A percentile compares a stretch with the other conserved stretches of the same genome.
Conservation (phyloP, 1,284 basidiomycete species). For the Microbotryomycetes sp. region DNA sequence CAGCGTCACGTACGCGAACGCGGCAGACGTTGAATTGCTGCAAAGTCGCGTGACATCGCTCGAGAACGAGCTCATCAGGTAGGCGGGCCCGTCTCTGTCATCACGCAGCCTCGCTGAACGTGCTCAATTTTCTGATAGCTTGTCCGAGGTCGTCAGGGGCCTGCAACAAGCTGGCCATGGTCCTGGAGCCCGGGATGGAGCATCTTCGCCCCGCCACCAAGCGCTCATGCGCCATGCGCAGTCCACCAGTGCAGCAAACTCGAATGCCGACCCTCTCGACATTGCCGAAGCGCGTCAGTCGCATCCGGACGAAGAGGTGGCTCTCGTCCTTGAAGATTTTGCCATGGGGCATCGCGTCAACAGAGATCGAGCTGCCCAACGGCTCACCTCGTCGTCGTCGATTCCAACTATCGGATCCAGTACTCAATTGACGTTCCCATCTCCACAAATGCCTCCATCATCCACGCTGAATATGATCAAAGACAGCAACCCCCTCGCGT, state of each 20-base stretch:
- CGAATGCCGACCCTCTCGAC: neutral
- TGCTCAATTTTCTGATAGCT: too few species aligned
- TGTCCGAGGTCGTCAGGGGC: neutral
- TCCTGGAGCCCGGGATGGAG: neutral
- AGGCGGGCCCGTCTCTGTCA: neutral
- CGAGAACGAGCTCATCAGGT: neutral
- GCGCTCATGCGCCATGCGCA: neutral
- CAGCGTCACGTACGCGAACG: neutral
- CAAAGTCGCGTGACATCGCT: neutral
- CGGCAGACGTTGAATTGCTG: neutral
- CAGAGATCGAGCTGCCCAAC: constrained; percentile 9
- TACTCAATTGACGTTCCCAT: neutral
- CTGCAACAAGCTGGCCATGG: neutral
- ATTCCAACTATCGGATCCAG: neutral
- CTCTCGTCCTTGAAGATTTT: constrained; percentile 23
- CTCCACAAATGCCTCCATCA: neutral
- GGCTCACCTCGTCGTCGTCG: neutral
- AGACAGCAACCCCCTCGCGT: constrained; percentile 8
- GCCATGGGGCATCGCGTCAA: constrained; percentile 22
- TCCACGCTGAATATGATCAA: neutral
- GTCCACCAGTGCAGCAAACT: neutral
- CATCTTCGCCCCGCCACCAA: neutral
- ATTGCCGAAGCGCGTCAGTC: neutral
- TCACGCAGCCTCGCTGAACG: too few species aligned
- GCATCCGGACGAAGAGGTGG: constrained; percentile 11